These are phyloP conservation scores for Lipomyces sp. DNA, from an alignment of 805 yeast species.

Conservation along the genomic window DNA sequence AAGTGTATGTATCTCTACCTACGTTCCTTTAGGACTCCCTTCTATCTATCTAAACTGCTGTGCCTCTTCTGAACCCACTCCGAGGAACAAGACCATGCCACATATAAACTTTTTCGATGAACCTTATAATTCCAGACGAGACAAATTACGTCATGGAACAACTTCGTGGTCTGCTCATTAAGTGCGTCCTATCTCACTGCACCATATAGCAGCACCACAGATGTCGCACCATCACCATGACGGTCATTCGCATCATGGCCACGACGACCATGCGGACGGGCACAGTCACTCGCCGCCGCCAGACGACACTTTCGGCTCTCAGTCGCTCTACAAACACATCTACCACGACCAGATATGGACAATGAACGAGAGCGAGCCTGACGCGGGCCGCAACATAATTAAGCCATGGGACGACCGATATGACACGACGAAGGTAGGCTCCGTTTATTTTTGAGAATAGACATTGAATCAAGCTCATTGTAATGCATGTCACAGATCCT, in stretches of 20 bases:
- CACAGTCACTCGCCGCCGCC: slow-evolving; percentile 50
- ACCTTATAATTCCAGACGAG: no score
- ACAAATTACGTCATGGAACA: no score
- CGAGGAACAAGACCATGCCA: no score
- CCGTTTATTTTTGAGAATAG: background rate
- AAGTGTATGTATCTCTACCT: no score
- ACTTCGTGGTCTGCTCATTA: no score
- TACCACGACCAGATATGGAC: slow-evolving; percentile 59
- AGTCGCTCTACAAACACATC: slow-evolving; percentile 52
- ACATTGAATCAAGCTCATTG: background rate
- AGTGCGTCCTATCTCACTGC: no score
- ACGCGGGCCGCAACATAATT: slow-evolving; percentile 53
- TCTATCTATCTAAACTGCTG: no score
- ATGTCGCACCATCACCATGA: no score
- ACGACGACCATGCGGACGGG: slow-evolving; percentile 38
- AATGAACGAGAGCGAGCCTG: slow-evolving; percentile 56
- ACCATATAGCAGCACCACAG: no score
- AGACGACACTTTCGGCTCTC: slow-evolving; percentile 66
- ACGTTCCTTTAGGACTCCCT: no score
- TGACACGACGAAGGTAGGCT: slow-evolving; percentile 39
- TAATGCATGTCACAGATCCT: slow-evolving; percentile 37
- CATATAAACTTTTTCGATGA: no score
- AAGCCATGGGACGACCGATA: slow-evolving; percentile 51
- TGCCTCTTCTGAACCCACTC: no score
- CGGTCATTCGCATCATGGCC: slow-evolving; percentile 1